These are phyloP conservation scores for Acer yangbiense DNA, from an alignment of 345 rosid genomes.

Conservation along the genomic window DNA sequence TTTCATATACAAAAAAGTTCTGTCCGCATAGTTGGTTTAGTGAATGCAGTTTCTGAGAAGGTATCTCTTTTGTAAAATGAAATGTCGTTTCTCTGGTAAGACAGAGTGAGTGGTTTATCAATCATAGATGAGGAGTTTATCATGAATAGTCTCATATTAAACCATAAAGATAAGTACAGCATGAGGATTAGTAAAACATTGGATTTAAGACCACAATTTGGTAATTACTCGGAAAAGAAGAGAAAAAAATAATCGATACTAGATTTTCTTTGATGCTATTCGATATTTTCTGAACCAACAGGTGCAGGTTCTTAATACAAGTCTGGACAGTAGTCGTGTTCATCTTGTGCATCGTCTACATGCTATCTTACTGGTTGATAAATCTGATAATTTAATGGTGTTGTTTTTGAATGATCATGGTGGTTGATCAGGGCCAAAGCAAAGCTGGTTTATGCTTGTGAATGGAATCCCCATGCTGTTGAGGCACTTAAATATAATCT, in stretches of 20 bases:
- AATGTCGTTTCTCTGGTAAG: neutral
- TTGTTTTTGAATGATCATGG: neutral
- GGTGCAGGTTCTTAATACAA: neutral
- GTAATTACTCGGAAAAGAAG: neutral
- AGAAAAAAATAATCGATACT: neutral
- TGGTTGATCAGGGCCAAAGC: conserved; percentile 74
- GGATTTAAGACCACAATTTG: neutral
- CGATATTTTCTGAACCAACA: neutral
- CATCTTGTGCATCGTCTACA: neutral
- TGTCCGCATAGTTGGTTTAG: neutral
- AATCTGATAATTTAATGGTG: conserved; percentile 1
- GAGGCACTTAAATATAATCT: conserved; percentile 78
- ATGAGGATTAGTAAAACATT: neutral
- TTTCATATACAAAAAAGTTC: neutral
- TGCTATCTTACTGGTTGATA: neutral
- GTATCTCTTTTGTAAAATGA: no score
- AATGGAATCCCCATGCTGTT: conserved; percentile 91
- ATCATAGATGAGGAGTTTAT: no score
- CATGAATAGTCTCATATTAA: neutral
- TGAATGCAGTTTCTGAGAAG: neutral
- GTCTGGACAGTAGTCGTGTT: neutral
- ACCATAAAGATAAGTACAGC: neutral
- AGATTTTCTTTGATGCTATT: neutral
- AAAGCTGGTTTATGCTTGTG: conserved; percentile 84
- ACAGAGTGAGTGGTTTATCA: neutral